Conservation (phyloP, 2,329 filamentous ascomycete species). For the Cladosporium sp. region DNA sequence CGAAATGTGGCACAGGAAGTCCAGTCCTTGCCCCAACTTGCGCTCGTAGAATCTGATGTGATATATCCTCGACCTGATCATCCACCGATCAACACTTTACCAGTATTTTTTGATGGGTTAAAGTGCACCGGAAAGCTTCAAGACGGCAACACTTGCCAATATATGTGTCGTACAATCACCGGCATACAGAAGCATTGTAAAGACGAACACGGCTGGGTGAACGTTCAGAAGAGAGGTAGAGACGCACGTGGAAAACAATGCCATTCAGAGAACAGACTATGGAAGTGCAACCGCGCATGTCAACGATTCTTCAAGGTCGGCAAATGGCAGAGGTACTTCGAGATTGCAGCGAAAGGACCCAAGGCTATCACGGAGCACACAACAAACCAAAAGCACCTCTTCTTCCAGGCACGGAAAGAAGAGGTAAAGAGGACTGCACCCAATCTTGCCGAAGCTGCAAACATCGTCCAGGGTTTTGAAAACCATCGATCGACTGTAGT, state of each 20-base stretch:
- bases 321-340: not conserved
- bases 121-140: not conserved
- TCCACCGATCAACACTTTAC: not conserved
- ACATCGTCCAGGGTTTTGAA: slow-evolving; percentile 13
- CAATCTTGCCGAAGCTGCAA: slow-evolving; percentile 5
- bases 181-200: slow-evolving; percentile 6
- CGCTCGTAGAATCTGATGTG: not conserved
- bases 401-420: slow-evolving; percentile 9
- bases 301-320: slow-evolving; percentile 11
- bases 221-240: slow-evolving; percentile 6
- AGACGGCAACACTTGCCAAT: not conserved
- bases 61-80: not conserved
- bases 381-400: slow-evolving; percentile 9
- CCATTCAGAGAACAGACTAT: not conserved
- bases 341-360: not conserved
- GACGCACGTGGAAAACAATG: not conserved
- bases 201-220: not conserved
- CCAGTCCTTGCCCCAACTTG: not conserved
- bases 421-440: not conserved
- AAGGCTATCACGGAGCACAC: not conserved
- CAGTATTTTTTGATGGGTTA: not conserved
- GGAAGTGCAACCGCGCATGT: not conserved
- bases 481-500: slow-evolving; percentile 13
- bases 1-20: not conserved
- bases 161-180: not conserved